Evolutionary conservation across 352 stramenopile species (phyloP).

Genomic region (Phytophthora sp.): DNA sequence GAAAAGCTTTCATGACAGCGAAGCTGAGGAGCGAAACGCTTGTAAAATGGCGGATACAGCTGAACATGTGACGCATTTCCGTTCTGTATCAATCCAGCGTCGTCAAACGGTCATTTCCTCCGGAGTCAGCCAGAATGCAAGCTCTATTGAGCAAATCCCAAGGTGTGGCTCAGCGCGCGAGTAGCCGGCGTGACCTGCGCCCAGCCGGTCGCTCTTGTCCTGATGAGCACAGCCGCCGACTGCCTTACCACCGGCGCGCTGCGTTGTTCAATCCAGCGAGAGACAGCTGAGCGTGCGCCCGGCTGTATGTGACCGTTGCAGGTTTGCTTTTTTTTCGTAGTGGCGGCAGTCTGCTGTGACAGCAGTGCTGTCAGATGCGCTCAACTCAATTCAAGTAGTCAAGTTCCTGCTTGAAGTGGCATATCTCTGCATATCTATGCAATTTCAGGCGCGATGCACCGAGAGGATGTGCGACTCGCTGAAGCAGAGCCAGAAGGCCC

Average conservation of each 20-base stretch:
- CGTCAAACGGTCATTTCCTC: neutral
- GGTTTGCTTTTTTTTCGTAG: neutral
- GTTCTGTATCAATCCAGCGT: slow-evolving; percentile 18
- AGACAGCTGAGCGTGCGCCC: slow-evolving; percentile 18
- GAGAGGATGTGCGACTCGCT: neutral
- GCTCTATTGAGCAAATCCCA: neutral
- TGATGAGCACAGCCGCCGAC: neutral
- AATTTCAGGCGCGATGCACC: neutral
- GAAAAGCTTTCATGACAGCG: neutral
- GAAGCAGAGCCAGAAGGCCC: no score
- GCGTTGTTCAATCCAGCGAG: slow-evolving; percentile 26
- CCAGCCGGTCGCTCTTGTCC: slow-evolving; percentile 8
- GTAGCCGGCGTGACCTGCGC: slow-evolving; percentile 2
- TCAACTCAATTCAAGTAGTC: neutral
- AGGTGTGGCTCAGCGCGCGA: slow-evolving; percentile 2
- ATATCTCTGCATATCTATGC: neutral
- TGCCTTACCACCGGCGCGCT: slow-evolving; percentile 18
- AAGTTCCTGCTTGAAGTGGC: neutral
- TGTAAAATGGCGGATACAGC: neutral
- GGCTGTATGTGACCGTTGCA: neutral
- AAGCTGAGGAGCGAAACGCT: neutral
- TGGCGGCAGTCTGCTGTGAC: no score
- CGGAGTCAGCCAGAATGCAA: neutral
- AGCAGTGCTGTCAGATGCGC: no score
- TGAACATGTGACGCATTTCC: neutral